Percentiles rank a stretch among this genome's conserved stretches.
Conservation (phyloP, 2,329 filamentous ascomycete species). For the Pestalotiopsis sp. region DNA sequence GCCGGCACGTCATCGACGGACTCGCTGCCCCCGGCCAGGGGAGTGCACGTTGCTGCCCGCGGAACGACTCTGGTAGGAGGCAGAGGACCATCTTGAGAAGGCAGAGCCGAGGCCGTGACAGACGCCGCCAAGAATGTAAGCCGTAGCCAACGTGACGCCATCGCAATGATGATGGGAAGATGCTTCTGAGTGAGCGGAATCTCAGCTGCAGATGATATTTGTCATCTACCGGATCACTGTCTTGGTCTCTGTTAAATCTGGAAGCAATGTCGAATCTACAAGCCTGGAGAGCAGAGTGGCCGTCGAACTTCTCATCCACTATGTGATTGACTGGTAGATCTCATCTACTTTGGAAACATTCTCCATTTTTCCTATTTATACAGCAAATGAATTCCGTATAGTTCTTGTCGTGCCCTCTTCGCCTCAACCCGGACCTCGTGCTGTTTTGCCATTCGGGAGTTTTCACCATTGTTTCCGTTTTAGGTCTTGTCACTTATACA, state of each 20-base stretch:
- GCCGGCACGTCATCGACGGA: slow-evolving; percentile 45
- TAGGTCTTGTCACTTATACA: background rate
- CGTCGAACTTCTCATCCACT: too few species aligned
- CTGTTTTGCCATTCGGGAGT: too few species aligned
- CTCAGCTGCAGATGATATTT: background rate
- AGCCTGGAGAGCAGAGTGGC: too few species aligned
- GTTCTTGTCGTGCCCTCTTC: too few species aligned
- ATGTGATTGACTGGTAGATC: too few species aligned
- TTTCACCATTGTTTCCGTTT: background rate
- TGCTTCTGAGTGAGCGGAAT: background rate
- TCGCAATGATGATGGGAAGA: background rate
- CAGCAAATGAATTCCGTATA: too few species aligned
- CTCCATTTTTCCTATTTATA: too few species aligned
- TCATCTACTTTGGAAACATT: too few species aligned
- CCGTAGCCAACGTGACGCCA: background rate
- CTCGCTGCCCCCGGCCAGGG: background rate
- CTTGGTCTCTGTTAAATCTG: background rate
- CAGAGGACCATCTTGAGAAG: background rate
- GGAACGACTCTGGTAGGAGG: slow-evolving; percentile 1
- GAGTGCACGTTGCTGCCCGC: slow-evolving; percentile 6
- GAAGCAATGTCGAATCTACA: background rate
- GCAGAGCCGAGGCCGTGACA: background rate
- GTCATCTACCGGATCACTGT: background rate
- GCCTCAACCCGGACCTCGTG: too few species aligned
- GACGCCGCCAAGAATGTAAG: background rate